phyloP scores from a whole-genome alignment of 345 rosid species.

The Excoecaria cochinchinensis region DNA sequence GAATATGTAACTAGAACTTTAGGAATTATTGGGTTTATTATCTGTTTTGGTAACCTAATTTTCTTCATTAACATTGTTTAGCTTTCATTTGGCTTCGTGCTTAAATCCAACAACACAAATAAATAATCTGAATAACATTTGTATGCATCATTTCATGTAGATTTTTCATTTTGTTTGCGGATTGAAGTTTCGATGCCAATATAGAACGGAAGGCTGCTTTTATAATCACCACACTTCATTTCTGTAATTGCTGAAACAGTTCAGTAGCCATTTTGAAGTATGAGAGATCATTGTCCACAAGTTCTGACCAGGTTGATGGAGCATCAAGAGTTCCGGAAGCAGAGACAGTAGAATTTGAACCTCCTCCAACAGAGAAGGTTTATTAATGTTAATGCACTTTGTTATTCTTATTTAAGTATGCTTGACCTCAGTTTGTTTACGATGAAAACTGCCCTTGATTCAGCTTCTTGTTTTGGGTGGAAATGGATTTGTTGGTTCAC shows the following conservation, averaged over 20 bases:
- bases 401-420: background rate
- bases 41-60: too few species aligned
- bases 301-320: constrained; percentile 15
- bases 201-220: background rate
- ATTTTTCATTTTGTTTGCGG: background rate
- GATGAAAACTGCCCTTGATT: constrained; percentile 4
- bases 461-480: constrained; percentile 45
- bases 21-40: background rate
- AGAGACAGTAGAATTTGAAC: constrained; percentile 11
- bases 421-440: background rate
- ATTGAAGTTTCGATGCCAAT: background rate
- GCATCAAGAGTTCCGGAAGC: constrained; percentile 17
- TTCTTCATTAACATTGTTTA: too few species aligned
- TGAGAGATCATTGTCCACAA: constrained; percentile 29
- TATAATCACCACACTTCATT: background rate
- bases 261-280: constrained; percentile 8
- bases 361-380: constrained; percentile 28
- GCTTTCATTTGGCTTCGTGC: too few species aligned
- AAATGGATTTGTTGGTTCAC: constrained; percentile 46
- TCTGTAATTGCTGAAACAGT: constrained; percentile 14
- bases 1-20: background rate
- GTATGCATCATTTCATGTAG: background rate
- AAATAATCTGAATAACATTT: background rate
- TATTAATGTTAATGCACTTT: background rate
- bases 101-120: too few species aligned